Evolutionary conservation across 1,284 basidiomycete genomes (phyloP), one percentile per base, ranked within the genome.

Genomic region (Naganishia sp.): DNA sequence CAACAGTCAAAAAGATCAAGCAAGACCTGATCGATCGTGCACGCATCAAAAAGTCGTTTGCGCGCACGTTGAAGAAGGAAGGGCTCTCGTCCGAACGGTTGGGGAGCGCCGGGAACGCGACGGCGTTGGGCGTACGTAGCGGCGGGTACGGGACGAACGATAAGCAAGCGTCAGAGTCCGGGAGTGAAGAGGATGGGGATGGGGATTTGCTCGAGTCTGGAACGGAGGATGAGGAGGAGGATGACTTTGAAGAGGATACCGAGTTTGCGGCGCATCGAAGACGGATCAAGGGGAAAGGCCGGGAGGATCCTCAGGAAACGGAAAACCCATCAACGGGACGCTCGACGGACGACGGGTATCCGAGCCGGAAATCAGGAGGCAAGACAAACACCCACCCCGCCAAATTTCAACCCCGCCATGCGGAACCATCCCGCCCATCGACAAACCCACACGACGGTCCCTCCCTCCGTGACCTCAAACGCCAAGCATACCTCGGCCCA

Each of bases 1-100:
- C 13, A 9, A 10, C 73, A 81, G 82, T 81, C 31, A 79, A 82
- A 61, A 82, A 82, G 70, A 81, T 82, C 73, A 83, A 84, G 70
- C 79, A 80, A 21, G 79, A 81, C 41, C 73, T 84, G 60, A 83
- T 84, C 67, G 74, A 80, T 70, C 80, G 82, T 55, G 82, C 83
- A 42, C 82, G 82, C 71, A 75, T 82, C 63, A 84, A 84, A 74
- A 79, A 81, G 70, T 74, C 76, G 21, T 84, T 80, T 70, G 82
- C 79, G 62, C 82, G 81, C 72, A 76, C 81, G 63, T 74, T 83
- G 21, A 77, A 80, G 67, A 70, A 74, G 35, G 81, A 83, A 71
- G 80, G 80, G 13, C 75, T 79, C 68, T 67, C 69, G 41, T 75
- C 72, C 7, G 67, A 71, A 7, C 71, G 79, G 55, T 67, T 81